A percentile compares a stretch with the other conserved stretches of the same genome.
Conservation (phyloP, 1,139 yeast genomes). For the Hemisphaericaspora xylofermentans region DNA sequence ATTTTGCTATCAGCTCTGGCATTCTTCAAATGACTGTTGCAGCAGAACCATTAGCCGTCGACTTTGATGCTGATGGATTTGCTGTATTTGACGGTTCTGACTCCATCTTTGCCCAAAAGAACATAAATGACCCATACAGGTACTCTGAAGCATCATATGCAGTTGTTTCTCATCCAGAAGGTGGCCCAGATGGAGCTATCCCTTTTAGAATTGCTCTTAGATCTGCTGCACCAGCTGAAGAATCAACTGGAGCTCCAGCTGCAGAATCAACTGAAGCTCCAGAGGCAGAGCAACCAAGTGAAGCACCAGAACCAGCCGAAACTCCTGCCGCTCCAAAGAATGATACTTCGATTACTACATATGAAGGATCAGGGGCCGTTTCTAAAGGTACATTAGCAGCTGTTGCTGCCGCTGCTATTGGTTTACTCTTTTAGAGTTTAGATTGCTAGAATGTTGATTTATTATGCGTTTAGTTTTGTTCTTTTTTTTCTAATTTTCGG, state of each 20-base stretch:
- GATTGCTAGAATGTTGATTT: too few relatives aligned
- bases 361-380: slow-evolving; percentile 7
- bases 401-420: slow-evolving; percentile 10
- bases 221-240: slow-evolving; percentile 2
- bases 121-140: slow-evolving; percentile 44
- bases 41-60: slow-evolving; percentile 15
- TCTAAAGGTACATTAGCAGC: slow-evolving; percentile 8
- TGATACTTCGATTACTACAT: too few relatives aligned
- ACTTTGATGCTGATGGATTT: slow-evolving; percentile 21
- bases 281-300: neutral
- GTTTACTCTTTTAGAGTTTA: slow-evolving; percentile 6
- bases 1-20: slow-evolving; percentile 9
- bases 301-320: neutral
- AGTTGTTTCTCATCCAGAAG: slow-evolving; percentile 18
- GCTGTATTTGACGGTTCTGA: slow-evolving; percentile 30
- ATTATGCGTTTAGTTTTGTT: too few relatives aligned
- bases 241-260: slow-evolving; percentile 2
- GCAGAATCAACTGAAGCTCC: slow-evolving; percentile 12
- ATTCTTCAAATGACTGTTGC: slow-evolving; percentile 17
- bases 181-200: slow-evolving; percentile 20
- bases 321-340: slow-evolving; percentile 4
- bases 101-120: slow-evolving; percentile 38
- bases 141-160: slow-evolving; percentile 31
- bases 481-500: too few relatives aligned
- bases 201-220: slow-evolving; percentile 20